A percentile compares a stretch with the other conserved stretches of the same genome.
Evolutionary conservation across 805 yeast species (phyloP).

Genomic region (Wickerhamiella azyma): DNA sequence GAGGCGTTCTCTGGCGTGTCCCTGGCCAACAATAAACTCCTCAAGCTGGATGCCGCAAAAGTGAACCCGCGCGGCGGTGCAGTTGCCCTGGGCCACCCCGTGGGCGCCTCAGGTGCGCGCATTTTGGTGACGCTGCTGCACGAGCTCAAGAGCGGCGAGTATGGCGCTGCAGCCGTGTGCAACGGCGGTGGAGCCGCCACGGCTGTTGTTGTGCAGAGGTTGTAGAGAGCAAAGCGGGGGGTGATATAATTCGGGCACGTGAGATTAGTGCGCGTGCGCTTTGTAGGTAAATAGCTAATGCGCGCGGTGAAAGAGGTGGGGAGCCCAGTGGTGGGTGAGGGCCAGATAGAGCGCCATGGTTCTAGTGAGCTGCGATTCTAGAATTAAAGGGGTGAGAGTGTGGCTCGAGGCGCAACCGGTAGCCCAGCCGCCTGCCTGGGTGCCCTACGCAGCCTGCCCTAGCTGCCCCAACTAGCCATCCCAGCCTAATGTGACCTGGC

Average conservation of each 20-base stretch:
- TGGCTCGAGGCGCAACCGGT: too few species aligned
- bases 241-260: not conserved
- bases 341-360: too few species aligned
- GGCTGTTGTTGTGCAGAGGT: slow-evolving; percentile 66
- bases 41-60: slow-evolving; percentile 49
- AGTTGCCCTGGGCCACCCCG: slow-evolving; percentile 85
- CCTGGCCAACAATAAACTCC: slow-evolving; percentile 60
- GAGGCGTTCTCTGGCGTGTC: slow-evolving; percentile 97
- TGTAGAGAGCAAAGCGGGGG: slow-evolving; percentile 2
- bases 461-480: too few species aligned
- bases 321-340: too few species aligned
- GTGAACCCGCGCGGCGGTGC: slow-evolving; percentile 89
- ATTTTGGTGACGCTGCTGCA: slow-evolving; percentile 43
- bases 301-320: too few species aligned
- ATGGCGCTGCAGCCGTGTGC: slow-evolving; percentile 89
- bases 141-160: slow-evolving; percentile 49
- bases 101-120: slow-evolving; percentile 90
- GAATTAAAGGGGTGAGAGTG: too few species aligned
- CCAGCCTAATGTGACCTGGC: too few species aligned
- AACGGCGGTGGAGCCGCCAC: slow-evolving; percentile 99
- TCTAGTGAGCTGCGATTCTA: too few species aligned
- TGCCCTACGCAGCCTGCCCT: too few species aligned
- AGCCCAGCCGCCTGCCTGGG: too few species aligned
- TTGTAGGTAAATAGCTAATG: too few species aligned
- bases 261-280: too few species aligned